These are phyloP conservation scores for Diutina neorugosa DNA, from an alignment of 1,139 yeast species.

Conservation along the genomic window DNA sequence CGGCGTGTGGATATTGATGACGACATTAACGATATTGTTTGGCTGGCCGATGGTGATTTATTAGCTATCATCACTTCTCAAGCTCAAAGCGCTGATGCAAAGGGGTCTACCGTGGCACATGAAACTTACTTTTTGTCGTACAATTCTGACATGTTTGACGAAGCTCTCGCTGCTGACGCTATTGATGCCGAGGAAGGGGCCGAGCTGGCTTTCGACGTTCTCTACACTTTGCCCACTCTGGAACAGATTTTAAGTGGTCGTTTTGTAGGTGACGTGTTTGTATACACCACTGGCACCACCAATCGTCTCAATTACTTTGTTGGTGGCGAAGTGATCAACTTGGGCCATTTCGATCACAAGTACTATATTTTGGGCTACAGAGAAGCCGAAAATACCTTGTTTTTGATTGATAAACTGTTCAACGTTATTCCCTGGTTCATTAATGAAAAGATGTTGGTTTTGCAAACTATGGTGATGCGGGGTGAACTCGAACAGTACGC, in stretches of 20 bases:
- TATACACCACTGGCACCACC: conserved; percentile 69
- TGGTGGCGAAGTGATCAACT: conserved; percentile 85
- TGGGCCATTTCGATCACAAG: conserved; percentile 86
- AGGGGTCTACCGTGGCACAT: conserved; percentile 19
- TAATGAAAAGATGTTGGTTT: conserved; percentile 78
- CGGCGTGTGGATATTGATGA: conserved; percentile 69
- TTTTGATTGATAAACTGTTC: conserved; percentile 82
- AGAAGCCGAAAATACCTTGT: conserved; percentile 81
- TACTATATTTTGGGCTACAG: conserved; percentile 83
- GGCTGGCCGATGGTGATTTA: conserved; percentile 93
- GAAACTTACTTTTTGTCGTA: conserved; percentile 74
- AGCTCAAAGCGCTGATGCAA: conserved; percentile 16
- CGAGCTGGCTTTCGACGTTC: conserved; percentile 74
- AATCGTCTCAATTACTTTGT: conserved; percentile 89
- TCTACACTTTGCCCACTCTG: conserved; percentile 56
- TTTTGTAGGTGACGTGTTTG: conserved; percentile 95
- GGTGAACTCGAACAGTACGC: conserved; percentile 63
- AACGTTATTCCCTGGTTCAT: conserved; percentile 74
- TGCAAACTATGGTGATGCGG: conserved; percentile 89
- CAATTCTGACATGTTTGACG: conserved; percentile 54
- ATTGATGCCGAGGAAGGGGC: conserved; percentile 79
- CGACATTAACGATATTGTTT: conserved; percentile 66
- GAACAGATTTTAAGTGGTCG: conserved; percentile 81
- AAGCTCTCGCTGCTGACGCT: conserved; percentile 45
- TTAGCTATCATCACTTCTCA: conserved; percentile 60